Evolutionary conservation across 106 monocot species (phyloP), one percentile per base, ranked within the genome.

Genomic region (Dendrobium officinale): DNA sequence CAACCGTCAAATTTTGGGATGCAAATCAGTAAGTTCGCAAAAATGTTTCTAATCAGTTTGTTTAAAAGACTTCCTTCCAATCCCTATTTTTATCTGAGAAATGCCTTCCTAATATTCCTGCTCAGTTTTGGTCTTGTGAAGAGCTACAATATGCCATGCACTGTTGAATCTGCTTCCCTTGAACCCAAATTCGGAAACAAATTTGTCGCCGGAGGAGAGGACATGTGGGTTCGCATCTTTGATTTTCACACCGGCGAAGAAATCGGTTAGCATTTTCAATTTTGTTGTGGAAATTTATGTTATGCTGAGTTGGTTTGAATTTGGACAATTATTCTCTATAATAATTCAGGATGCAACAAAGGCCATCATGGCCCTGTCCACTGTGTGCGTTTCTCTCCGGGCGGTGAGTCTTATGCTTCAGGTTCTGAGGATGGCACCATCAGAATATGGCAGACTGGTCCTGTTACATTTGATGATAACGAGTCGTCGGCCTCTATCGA

Each of bases 391-490:
- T 95, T 99, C 73, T 89, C 98, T 42, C 98, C 98, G 8, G 91
- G 84, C 19, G 95, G 98, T 5, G 98, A 99, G 58, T 99, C 98
- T 2, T 99, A 99, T 80, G 91, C 91, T 0, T 99, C 98, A 2
- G 98, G 98, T 56, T 99, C 98, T 4, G 98, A 99, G 80, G 98
- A 99, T 67, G 98, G 98, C 9, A 99, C 98, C 78, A 94, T 99
- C 64, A 86, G 95, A 79, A 99, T 99, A 79, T 95, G 98, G 95
- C 90, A 99, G 75, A 87, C 89, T 10, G 80, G 81, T 41, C 86
- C 86, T n/a, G 24, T 55, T 0, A 79, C 82, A 2, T n/a, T 66
- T 26, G 94, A 90, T 20, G 92, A 90, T 10, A 83, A 79, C 45
- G 90, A 90, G 47, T 47, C 72, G n/a, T 9, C 29, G 58, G 24